Base-by-base conservation (phyloP, 2,329 filamentous ascomycete species). In the Verticillium albo-atrum region DNA sequence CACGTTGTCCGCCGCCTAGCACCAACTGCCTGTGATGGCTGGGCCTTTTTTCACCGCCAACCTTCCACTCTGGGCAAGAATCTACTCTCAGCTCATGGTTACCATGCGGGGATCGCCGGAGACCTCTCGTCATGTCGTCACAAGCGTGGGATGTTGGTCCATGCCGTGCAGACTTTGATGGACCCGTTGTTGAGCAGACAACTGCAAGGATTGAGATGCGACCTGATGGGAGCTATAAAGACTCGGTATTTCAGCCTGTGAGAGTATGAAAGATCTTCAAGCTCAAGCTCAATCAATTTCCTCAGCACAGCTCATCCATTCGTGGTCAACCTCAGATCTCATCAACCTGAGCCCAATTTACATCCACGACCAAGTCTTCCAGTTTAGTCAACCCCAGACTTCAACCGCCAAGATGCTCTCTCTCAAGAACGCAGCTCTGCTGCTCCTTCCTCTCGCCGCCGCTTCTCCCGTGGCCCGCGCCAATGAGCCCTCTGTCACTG, bases 381-480 rank as follows among this genome's bases (percentile, higher is more conserved):
- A 23, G 20, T 9, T n/a, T n/a, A 6, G 42, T 23, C 42, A 23
- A 12, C 7, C 10, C 42, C 42, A 47, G 42, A 47, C 42, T 47
- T 25, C 42, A 37, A 37, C 20, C 42, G 20, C 42, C 42, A 47
- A 47, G 42, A 47, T 47, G 42, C 42, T 47, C 20, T 47, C 42
- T 25, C 42, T 47, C 42, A n/a, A 47, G 42, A 47, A n/a, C 42
- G 42, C 42, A 47, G 42, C 42, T n/a, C 58, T 66, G 20, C 60
- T 70, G 28, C 64, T 72, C 59, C 53, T 70, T 58, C 64, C 66
- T 59, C 65, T 65, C 12, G 62, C 64, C 42, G 52, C 66, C 20
- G 70, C 70, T 58, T 68, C 71, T 9, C 71, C 71, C 57, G 63
- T 73, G 52, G 62, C 63, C 17, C 62, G 56, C 37, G 66, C 69